Evolutionary conservation across 768 basidiomycete species (phyloP), one percentile per base, ranked within the genome.

Genomic region (Termitomyces sp.): DNA sequence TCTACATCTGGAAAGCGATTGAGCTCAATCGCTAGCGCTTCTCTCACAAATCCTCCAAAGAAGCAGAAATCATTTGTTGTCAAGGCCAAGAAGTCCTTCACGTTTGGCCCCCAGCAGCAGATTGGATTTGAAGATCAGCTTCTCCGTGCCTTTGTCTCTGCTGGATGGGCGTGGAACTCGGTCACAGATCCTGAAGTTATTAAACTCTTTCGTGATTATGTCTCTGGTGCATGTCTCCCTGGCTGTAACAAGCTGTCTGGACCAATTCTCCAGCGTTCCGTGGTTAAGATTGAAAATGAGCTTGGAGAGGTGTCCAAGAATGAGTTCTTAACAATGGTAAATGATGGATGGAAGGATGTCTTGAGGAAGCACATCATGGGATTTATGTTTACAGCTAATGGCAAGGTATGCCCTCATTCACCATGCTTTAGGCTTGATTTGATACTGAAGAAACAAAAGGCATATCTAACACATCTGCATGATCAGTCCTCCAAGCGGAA

Each of bases 111-210:
- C 11, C 20, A 58, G 38, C 42, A 46, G n/a, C 62, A 59, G 53
- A 48, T 55, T 32, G 33, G 12, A 1, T 59, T 63, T 55, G 52
- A 63, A 32, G 39, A 63, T 55, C 62, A 63, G 57, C 44, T 63
- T 48, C 57, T 63, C 8, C 24, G n/a, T 45, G 62, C 58, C 15
- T 63, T 52, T 32, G 36, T 63, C 15, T 63, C 52, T 11, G 58
- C 62, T 20, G 35, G 58, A 55, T 59, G 39, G 28, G 33, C 57
- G 4, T 63, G 32, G 49, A 53, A 59, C 40, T 53, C 58, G 16
- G 39, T 63, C n/a, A 46, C 39, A 49, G 58, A 63, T n/a, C 52
- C 62, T n/a, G 62, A 63, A 55, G 62, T 63, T 3, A n/a, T 40
- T 22, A 63, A 59, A 36, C 62, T 63, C 4, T 56, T 60, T 46